Evolutionary conservation across 2,329 filamentous ascomycete species (phyloP), one percentile per base, ranked within the genome.

Genomic region (Zymoseptoria passerinii): DNA sequence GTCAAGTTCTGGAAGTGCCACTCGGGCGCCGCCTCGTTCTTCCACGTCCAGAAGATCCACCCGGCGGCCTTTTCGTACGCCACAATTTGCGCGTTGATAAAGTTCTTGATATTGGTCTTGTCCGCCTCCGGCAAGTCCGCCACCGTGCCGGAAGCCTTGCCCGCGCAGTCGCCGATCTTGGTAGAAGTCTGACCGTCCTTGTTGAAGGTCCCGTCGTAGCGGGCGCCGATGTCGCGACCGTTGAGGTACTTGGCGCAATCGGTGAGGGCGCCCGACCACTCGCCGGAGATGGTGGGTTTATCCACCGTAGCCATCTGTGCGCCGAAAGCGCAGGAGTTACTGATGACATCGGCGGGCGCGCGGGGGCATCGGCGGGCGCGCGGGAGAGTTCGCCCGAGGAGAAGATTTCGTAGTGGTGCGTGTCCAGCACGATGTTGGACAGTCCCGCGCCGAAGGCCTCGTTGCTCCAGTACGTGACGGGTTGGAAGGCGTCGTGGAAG

Each of bases 211-310:
- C 83, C 84, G 58, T 84, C 81, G 69, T 82, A 85, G 44, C 86
- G 78, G 6, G 84, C 78, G 13, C 84, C 84, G 50, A 81, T 72
- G 2, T 79, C 80, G 58, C 80, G 80, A 44, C 85, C 77, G 60
- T 80, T 80, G 53, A 80, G 73, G 48, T 73, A 75, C 40, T 70
- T 70, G 8, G 81, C 79, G 65, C 81, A 82, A 66, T 84, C 81
- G 2, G 85, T 88, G 78, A 87, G 80, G 13, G 84, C 85, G 23
- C 79, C 85, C 1, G 81, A 83, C 85, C 85, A 88, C 70, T 89
- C 86, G 49, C 86, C 86, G 4, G 86, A 80, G 57, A 88, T 75
- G n/a, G 81, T 80, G 78, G 82, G 85, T 70, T 88, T 87, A 65
- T 65, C 71, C 7, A 72, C 74, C 23, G 67, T 67, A 3, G 75